Conservation (phyloP, 2,329 filamentous ascomycete species). For the Colletotrichum viniferum region DNA sequence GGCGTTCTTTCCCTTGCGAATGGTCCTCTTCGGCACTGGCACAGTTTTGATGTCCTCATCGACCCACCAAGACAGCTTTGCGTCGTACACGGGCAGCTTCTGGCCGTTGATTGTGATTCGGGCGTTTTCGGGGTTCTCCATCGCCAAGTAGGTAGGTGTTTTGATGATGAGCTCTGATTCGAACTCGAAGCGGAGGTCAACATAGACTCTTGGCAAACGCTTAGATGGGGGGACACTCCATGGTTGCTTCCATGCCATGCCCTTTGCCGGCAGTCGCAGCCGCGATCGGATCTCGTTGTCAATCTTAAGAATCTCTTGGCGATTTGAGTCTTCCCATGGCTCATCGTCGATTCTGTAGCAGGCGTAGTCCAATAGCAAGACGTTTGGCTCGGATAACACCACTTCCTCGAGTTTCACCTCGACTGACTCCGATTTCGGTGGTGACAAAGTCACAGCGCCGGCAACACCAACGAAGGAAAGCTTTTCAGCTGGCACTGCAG, state of each 20-base stretch:
- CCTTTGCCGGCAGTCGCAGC: constrained; percentile 29
- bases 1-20: constrained; percentile 26
- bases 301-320: constrained; percentile 29
- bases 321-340: constrained; percentile 21
- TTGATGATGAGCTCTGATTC: constrained; percentile 22
- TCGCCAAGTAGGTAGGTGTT: constrained; percentile 22
- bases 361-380: constrained; percentile 33
- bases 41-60: constrained; percentile 33
- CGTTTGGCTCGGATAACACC: constrained; percentile 31
- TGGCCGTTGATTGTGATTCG: constrained; percentile 26
- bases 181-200: constrained; percentile 29
- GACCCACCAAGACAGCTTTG: constrained; percentile 29
- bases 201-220: constrained; percentile 20
- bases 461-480: background rate
- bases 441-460: background rate
- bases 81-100: background rate
- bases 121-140: constrained; percentile 28
- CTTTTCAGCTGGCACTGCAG: background rate
- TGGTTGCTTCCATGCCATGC: constrained; percentile 29
- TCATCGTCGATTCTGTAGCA: constrained; percentile 26
- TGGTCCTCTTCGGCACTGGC: constrained; percentile 21
- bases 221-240: constrained; percentile 27
- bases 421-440: background rate
- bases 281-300: constrained; percentile 31
- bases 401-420: constrained; percentile 9